phyloP scores from a whole-genome alignment of 352 stramenopile genomes.

The Nothophytophthora sp. region DNA sequence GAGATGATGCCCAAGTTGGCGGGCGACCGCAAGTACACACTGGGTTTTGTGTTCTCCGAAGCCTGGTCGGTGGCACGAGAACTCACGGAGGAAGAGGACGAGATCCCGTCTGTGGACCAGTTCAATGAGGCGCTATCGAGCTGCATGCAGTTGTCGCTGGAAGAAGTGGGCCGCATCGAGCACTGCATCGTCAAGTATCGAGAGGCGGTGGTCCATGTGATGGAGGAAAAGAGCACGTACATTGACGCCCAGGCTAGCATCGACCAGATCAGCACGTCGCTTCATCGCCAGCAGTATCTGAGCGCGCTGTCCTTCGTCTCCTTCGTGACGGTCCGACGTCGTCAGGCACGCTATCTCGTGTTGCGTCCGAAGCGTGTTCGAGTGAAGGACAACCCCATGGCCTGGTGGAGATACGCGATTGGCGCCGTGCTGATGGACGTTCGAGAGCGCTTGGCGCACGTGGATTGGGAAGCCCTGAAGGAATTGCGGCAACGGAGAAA shows the following conservation, averaged over 20 bases:
- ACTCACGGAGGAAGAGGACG: slow-evolving; percentile 73
- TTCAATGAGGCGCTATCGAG: slow-evolving; percentile 77
- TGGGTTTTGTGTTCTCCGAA: slow-evolving; percentile 86
- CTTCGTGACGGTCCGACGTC: slow-evolving; percentile 63
- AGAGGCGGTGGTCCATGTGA: slow-evolving; percentile 79
- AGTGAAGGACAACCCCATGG: slow-evolving; percentile 48
- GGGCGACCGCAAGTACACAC: slow-evolving; percentile 72
- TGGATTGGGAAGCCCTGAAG: slow-evolving; percentile 64
- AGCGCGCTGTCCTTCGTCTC: slow-evolving; percentile 75
- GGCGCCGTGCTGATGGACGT: slow-evolving; percentile 72
- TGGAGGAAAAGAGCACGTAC: slow-evolving; percentile 90
- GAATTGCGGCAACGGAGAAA: slow-evolving; percentile 30
- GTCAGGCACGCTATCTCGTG: slow-evolving; percentile 57
- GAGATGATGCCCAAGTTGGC: slow-evolving; percentile 71
- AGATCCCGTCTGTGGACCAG: slow-evolving; percentile 65
- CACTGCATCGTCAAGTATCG: slow-evolving; percentile 69
- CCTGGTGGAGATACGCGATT: slow-evolving; percentile 84
- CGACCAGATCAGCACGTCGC: slow-evolving; percentile 68
- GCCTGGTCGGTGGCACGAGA: slow-evolving; percentile 82
- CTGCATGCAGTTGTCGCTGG: slow-evolving; percentile 72
- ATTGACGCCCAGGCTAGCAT: slow-evolving; percentile 74
- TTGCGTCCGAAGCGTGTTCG: slow-evolving; percentile 48
- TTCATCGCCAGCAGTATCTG: slow-evolving; percentile 72
- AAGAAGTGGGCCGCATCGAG: slow-evolving; percentile 63
- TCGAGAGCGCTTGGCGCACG: slow-evolving; percentile 62